Percentiles rank a stretch among this genome's conserved stretches.
phyloP scores from a whole-genome alignment of 2,329 filamentous ascomycete species.

The Clarireedia paspali region DNA sequence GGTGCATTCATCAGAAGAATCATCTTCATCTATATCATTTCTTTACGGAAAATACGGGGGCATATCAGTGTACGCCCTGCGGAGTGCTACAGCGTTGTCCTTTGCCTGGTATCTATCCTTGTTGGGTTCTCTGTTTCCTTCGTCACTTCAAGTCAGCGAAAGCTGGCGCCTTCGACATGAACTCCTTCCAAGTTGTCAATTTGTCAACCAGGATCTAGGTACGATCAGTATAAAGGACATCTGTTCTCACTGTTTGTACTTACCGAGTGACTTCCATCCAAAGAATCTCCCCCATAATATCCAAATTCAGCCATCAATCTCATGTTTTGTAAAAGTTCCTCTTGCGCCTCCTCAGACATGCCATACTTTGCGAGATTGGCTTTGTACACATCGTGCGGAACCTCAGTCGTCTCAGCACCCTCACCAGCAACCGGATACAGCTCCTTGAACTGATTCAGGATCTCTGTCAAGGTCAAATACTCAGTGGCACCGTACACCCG shows the following conservation, averaged over 20 bases:
- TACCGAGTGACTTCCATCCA: conserved; percentile 34
- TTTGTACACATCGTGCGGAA: conserved; percentile 37
- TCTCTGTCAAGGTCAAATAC: conserved; percentile 34
- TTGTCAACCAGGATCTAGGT: conserved; percentile 30
- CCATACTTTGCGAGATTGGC: conserved; percentile 29
- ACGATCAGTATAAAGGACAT: conserved; percentile 7
- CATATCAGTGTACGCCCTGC: too few relatives aligned
- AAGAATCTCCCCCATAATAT: conserved; percentile 41
- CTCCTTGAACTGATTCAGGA: conserved; percentile 34
- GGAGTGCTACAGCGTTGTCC: too few relatives aligned
- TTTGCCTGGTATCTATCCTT: background rate
- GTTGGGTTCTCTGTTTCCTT: background rate
- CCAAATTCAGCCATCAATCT: conserved; percentile 43
- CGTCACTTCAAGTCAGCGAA: conserved; percentile 33
- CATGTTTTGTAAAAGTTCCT: conserved; percentile 48
- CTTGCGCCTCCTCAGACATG: conserved; percentile 33
- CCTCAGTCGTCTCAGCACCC: conserved; percentile 30
- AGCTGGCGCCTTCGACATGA: conserved; percentile 27
- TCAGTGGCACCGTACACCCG: conserved; percentile 36
- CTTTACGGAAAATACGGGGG: too few relatives aligned
- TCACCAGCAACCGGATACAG: conserved; percentile 35
- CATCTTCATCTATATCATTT: too few relatives aligned
- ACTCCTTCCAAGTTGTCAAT: conserved; percentile 37
- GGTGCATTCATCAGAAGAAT: too few relatives aligned
- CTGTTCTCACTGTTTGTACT: background rate